Conservation (phyloP, 768 basidiomycete species). For the Coprinellus aureogranulatus region DNA sequence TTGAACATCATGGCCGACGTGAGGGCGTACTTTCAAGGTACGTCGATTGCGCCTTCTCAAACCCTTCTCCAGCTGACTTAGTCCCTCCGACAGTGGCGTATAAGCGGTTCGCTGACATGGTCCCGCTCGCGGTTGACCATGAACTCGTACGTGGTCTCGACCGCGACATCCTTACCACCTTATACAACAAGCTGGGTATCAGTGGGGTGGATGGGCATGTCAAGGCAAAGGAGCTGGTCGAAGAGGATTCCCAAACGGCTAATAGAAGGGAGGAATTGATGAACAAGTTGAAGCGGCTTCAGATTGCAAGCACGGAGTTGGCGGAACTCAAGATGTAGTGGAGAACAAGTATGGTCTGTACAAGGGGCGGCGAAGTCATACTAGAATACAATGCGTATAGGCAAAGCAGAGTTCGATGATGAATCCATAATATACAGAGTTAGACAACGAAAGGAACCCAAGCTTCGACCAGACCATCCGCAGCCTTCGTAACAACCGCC, state of each 20-base stretch:
- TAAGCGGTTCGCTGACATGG: slow-evolving; percentile 56
- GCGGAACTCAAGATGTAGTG: slow-evolving; percentile 4
- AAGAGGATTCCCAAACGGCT: slow-evolving; percentile 46
- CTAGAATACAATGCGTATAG: background rate
- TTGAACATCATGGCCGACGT: slow-evolving; percentile 69
- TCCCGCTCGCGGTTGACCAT: slow-evolving; percentile 55
- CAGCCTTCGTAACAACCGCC: slow-evolving; percentile 57
- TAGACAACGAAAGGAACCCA: slow-evolving; percentile 33
- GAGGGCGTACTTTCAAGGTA: slow-evolving; percentile 75
- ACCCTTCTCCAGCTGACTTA: background rate
- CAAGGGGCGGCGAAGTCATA: too few relatives aligned
- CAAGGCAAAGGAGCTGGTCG: slow-evolving; percentile 50
- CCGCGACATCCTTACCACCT: slow-evolving; percentile 39
- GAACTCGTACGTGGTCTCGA: slow-evolving; percentile 54
- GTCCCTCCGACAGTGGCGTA: slow-evolving; percentile 45
- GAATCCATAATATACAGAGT: slow-evolving; percentile 1
- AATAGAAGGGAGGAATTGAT: slow-evolving; percentile 46
- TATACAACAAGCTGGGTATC: slow-evolving; percentile 51
- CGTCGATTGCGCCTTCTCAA: background rate
- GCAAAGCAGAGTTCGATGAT: background rate
- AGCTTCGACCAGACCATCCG: slow-evolving; percentile 60
- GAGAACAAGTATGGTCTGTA: too few relatives aligned
- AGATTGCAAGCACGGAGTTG: slow-evolving; percentile 9
- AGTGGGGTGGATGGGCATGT: slow-evolving; percentile 43
- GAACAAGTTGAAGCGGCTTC: slow-evolving; percentile 51